Evolutionary conservation across 306 rosid species (phyloP).

Genomic region (Rubus parviflorus): DNA sequence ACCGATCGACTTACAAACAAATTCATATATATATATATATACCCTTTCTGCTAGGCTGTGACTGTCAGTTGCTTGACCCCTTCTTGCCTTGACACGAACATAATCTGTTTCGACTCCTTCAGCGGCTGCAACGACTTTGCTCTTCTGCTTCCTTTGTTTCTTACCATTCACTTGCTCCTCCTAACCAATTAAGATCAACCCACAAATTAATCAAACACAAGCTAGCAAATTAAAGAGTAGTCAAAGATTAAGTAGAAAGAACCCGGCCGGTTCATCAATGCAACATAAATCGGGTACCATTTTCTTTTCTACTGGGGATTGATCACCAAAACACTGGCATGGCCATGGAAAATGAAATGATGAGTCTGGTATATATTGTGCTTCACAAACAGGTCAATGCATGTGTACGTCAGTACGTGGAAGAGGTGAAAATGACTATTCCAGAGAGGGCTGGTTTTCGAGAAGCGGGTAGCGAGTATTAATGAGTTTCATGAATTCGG

Average conservation of each 20-base stretch:
- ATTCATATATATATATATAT: background rate
- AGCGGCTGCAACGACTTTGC: background rate
- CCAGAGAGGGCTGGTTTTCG: constrained; percentile 1
- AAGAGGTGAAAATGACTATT: constrained; percentile 16
- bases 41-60: constrained; percentile 31
- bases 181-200: constrained; percentile 5
- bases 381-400: background rate
- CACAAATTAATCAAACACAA: background rate
- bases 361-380: background rate
- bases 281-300: background rate
- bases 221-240: background rate
- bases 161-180: background rate
- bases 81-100: constrained; percentile 24
- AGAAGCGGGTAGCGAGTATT: background rate
- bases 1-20: background rate
- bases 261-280: background rate
- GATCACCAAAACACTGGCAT: no score
- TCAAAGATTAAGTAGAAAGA: background rate
- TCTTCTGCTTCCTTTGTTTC: background rate
- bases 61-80: constrained; percentile 24
- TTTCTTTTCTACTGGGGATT: background rate
- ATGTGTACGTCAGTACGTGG: background rate
- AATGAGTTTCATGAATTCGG: constrained; percentile 15
- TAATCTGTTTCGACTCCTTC: background rate
- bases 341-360: background rate